Percentiles rank a stretch among this genome's conserved stretches.
Evolutionary conservation across 257 asterid genomes (phyloP).

Genomic region (Euphrasia confusa): DNA sequence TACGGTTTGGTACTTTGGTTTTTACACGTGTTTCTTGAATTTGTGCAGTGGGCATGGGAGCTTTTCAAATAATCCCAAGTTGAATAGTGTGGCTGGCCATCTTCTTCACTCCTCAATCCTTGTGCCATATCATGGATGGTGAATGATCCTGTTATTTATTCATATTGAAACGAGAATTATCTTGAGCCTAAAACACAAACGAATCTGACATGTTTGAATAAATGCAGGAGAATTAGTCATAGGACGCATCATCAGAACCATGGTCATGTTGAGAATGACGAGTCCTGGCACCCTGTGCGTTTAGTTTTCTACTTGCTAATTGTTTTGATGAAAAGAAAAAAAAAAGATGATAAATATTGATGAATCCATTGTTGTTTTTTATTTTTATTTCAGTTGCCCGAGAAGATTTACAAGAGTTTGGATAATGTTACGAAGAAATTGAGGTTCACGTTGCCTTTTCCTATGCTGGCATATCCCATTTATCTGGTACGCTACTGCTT

Average conservation of each 20-base stretch:
- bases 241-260: conserved; percentile 99
- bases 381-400: conserved; percentile 43
- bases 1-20: not conserved
- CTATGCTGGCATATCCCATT: conserved; percentile 84
- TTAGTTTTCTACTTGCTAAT: conserved; percentile 9
- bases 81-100: conserved; percentile 90
- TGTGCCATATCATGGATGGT: conserved; percentile 99
- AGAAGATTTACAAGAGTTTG: conserved; percentile 53
- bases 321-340: not conserved
- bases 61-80: conserved; percentile 65
- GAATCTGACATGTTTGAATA: not conserved
- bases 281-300: conserved; percentile 97
- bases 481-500: conserved; percentile 50
- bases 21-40: not conserved
- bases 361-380: not conserved
- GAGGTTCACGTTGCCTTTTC: conserved; percentile 89
- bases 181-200: not conserved
- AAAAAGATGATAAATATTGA: not conserved
- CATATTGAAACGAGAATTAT: not conserved
- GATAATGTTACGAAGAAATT: conserved; percentile 51
- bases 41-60: conserved; percentile 96
- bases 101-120: conserved; percentile 91
- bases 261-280: conserved; percentile 98
- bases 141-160: conserved; percentile 7
- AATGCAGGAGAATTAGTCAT: conserved; percentile 89